Percentiles rank a stretch among this genome's conserved stretches.
Conservation (phyloP, 1,139 yeast genomes). For the Pichia kudriavzevii region DNA sequence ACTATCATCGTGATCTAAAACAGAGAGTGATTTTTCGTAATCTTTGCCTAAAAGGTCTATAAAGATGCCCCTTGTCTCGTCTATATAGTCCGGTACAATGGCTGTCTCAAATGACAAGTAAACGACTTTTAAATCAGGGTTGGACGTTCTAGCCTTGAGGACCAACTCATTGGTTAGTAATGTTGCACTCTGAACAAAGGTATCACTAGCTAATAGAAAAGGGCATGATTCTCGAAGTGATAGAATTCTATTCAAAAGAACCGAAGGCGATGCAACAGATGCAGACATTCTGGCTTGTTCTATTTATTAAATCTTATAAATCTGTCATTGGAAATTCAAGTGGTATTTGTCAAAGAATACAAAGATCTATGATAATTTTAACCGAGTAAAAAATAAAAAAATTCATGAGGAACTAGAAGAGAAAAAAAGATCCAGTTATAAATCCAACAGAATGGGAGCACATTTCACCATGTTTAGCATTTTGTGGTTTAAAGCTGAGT, state of each 20-base stretch:
- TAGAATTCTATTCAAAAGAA: constrained; percentile 54
- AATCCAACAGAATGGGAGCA: too few species aligned
- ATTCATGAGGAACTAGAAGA: too few species aligned
- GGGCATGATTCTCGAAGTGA: constrained; percentile 68
- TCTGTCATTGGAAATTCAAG: too few species aligned
- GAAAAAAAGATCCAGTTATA: too few species aligned
- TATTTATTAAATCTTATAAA: background rate
- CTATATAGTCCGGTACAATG: constrained; percentile 40
- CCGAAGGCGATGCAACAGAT: constrained; percentile 42
- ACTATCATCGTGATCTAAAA: constrained; percentile 1
- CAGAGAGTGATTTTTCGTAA: background rate
- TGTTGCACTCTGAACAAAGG: constrained; percentile 59
- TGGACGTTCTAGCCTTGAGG: constrained; percentile 30
- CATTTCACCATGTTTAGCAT: too few species aligned
- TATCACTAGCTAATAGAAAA: constrained; percentile 60
- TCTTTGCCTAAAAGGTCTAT: constrained; percentile 37
- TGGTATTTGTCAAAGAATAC: too few species aligned
- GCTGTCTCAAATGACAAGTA: constrained; percentile 59
- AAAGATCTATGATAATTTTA: too few species aligned
- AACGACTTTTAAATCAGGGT: constrained; percentile 26
- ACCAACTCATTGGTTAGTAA: constrained; percentile 51
- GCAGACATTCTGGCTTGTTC: constrained; percentile 20
- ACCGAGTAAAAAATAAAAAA: too few species aligned
- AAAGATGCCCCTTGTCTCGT: constrained; percentile 29
- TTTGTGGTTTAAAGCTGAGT: too few species aligned